A percentile compares a stretch with the other conserved stretches of the same genome.
These are phyloP conservation scores for Metarhizium robertsii DNA, from an alignment of 2,329 filamentous ascomycete species.

Conservation along the genomic window DNA sequence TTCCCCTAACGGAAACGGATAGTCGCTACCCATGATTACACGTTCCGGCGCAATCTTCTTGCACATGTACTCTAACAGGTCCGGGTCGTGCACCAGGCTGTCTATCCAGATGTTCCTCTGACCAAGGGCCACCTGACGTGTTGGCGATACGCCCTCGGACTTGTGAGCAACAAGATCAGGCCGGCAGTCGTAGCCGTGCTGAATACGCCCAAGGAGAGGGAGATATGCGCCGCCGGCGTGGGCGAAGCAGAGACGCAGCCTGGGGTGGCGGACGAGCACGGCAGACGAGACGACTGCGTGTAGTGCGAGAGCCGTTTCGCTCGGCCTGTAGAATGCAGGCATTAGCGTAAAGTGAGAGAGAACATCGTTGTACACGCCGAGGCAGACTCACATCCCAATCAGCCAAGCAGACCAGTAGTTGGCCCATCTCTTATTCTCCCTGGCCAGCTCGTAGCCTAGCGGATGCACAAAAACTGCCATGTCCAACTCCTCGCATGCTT, in stretches of 20 bases:
- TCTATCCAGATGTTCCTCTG: not conserved
- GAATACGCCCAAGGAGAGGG: not conserved
- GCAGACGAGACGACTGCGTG: not conserved
- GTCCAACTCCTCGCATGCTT: not conserved
- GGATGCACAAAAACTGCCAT: not conserved
- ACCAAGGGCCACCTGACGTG: not conserved
- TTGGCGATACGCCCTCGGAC: not conserved
- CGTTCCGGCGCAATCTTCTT: slow-evolving; percentile 1
- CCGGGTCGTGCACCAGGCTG: not conserved
- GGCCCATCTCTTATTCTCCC: not conserved
- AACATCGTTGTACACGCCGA: not conserved
- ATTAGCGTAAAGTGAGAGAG: too few species aligned
- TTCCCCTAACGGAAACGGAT: not conserved
- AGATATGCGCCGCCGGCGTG: not conserved
- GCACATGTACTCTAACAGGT: not conserved
- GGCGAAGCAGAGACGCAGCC: not conserved
- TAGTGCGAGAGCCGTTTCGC: not conserved
- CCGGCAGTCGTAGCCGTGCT: not conserved
- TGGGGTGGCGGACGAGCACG: not conserved
- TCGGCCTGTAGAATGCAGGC: not conserved
- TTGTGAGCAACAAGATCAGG: not conserved
- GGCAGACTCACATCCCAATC: not conserved
- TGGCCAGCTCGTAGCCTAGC: not conserved
- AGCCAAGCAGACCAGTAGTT: not conserved
- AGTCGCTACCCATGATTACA: not conserved